A percentile compares a stretch with the other conserved stretches of the same genome.
phyloP scores from a whole-genome alignment of 176 grass and related monocot genomes.

The Zoysia pacifica region DNA sequence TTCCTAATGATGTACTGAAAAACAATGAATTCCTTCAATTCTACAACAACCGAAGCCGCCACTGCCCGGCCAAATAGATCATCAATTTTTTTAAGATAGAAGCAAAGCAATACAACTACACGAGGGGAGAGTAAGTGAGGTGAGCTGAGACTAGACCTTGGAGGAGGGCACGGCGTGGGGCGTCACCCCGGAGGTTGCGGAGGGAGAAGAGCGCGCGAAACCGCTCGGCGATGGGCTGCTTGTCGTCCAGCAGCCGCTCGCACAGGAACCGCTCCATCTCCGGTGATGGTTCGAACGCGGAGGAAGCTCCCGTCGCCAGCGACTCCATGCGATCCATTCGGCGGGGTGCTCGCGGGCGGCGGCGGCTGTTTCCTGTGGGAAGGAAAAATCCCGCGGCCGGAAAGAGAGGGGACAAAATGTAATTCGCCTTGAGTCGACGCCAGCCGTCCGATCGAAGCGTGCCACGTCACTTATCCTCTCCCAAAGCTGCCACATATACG shows the following conservation, averaged over 20 bases:
- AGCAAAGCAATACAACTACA: not conserved
- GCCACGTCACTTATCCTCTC: constrained; percentile 23
- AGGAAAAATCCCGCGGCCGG: not conserved
- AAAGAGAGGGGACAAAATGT: not conserved
- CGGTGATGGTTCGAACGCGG: constrained; percentile 52
- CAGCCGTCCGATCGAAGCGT: constrained; percentile 29
- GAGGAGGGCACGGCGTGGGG: constrained; percentile 68
- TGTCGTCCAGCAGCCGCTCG: constrained; percentile 57
- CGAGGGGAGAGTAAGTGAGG: not conserved
- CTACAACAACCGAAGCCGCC: not conserved
- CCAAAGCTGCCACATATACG: not conserved
- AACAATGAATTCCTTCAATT: not conserved
- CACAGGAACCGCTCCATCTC: constrained; percentile 81
- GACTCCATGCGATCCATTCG: not conserved
- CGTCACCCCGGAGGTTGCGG: constrained; percentile 81
- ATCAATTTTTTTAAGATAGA: not conserved
- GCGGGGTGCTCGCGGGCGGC: not conserved
- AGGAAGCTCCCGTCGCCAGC: not conserved
- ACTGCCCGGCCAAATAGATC: not conserved
- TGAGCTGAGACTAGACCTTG: constrained; percentile 25
- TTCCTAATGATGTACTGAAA: not conserved
- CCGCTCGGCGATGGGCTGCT: constrained; percentile 73
- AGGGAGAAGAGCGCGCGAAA: constrained; percentile 94
- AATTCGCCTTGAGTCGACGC: constrained; percentile 31
- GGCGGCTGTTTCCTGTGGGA: not conserved